phyloP scores from a whole-genome alignment of 139 green algal species.

The Chlorella sp. region DNA sequence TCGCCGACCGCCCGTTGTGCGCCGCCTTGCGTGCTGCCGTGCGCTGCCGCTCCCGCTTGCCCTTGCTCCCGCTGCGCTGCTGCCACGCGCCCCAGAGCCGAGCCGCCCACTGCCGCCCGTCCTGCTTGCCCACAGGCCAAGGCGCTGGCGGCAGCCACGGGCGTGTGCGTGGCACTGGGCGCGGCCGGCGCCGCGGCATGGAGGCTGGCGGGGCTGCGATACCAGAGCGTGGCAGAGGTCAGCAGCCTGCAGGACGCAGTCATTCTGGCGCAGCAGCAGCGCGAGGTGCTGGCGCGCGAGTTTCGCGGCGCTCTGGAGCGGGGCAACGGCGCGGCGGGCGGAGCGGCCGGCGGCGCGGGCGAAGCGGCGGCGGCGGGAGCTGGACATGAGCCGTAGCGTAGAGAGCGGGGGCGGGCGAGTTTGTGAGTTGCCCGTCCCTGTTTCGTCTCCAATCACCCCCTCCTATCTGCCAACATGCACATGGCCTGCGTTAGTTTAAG shows the following conservation, averaged over 20 bases:
- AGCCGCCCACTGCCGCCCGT: neutral
- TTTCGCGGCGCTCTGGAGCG: no score
- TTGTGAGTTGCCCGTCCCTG: no score
- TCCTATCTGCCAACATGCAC: no score
- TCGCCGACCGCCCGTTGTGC: no score
- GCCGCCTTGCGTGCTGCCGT: neutral
- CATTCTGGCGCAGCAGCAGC: constrained; percentile 36
- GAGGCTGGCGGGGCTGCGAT: constrained; percentile 23
- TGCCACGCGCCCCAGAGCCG: neutral
- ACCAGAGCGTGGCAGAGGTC: constrained; percentile 25
- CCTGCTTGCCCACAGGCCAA: constrained; percentile 25
- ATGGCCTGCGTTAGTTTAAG: no score
- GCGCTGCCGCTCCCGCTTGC: neutral
- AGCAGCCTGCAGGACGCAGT: constrained; percentile 28
- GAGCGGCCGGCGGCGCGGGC: no score
- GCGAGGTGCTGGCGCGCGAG: constrained; percentile 4
- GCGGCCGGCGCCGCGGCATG: constrained; percentile 14
- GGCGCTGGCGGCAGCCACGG: constrained; percentile 30
- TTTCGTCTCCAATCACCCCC: no score
- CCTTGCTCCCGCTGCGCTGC: neutral
- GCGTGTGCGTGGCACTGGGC: constrained; percentile 24
- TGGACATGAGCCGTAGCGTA: no score
- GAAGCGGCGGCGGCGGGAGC: no score
- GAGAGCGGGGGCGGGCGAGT: no score
- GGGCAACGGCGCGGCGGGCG: no score